These are phyloP conservation scores for Guadua angustifolia DNA, from an alignment of 176 grass and related monocot genomes.

Conservation along the genomic window DNA sequence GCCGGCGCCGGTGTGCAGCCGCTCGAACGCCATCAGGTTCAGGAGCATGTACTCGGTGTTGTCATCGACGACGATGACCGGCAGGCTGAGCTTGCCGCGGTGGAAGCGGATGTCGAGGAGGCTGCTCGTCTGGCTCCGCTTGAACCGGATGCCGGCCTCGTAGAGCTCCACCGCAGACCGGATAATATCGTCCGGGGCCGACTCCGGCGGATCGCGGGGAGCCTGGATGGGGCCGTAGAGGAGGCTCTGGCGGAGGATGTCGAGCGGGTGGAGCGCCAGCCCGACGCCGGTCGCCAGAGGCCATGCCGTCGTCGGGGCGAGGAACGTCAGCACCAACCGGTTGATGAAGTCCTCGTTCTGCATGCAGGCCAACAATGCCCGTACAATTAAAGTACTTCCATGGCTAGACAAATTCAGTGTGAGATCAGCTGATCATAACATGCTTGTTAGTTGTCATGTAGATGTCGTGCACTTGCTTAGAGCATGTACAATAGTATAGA, in stretches of 20 bases:
- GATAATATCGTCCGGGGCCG: constrained; percentile 52
- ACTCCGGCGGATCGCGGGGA: neutral
- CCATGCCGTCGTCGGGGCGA: constrained; percentile 34
- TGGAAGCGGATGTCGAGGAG: constrained; percentile 69
- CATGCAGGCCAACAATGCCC: neutral
- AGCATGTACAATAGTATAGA: too few relatives aligned
- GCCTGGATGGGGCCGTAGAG: constrained; percentile 1
- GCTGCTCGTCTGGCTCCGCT: constrained; percentile 48
- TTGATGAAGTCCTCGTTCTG: constrained; percentile 69
- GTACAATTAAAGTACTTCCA: neutral
- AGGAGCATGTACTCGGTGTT: constrained; percentile 79
- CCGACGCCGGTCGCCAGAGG: constrained; percentile 9
- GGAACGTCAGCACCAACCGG: constrained; percentile 60
- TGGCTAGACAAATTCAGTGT: neutral
- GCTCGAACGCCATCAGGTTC: constrained; percentile 87
- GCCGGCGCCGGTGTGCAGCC: constrained; percentile 71
- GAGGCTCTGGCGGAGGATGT: constrained; percentile 68
- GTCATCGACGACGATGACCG: constrained; percentile 70
- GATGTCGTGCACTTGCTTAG: neutral
- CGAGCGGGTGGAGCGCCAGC: constrained; percentile 67
- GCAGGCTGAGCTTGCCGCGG: constrained; percentile 53
- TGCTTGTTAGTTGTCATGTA: neutral
- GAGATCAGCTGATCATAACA: neutral
- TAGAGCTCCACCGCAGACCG: constrained; percentile 73
- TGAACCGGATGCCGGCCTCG: constrained; percentile 77